Percentiles rank a stretch among this genome's conserved stretches.
Conservation (phyloP, 768 basidiomycete genomes). For the Cyathus striatus region DNA sequence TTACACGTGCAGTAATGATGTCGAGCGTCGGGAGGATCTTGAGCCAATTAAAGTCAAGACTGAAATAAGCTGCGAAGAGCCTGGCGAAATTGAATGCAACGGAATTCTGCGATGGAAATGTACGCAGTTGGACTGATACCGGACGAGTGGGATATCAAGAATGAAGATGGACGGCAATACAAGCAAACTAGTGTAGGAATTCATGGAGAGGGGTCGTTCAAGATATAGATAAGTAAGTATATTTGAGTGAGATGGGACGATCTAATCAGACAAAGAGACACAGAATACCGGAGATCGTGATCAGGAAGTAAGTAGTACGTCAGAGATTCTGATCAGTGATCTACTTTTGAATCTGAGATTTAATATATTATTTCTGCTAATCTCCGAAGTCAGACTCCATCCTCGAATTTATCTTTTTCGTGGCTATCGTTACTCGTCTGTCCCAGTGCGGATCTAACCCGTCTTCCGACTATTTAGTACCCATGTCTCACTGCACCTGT, state of each 20-base stretch:
- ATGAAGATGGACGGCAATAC: conserved; percentile 3
- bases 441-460: conserved; percentile 26
- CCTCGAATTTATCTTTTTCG: no score
- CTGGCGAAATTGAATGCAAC: background rate
- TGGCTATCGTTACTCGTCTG: conserved; percentile 8
- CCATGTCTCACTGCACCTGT: background rate
- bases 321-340: background rate
- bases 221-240: background rate
- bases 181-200: background rate
- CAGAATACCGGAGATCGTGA: no score
- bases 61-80: no score
- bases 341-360: background rate
- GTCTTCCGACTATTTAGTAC: conserved; percentile 6
- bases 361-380: background rate
- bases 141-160: conserved; percentile 2
- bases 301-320: background rate
- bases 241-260: no score
- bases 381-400: background rate
- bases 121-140: background rate
- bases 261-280: no score
- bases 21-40: conserved; percentile 4
- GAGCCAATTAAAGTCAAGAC: conserved; percentile 1
- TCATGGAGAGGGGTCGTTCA: background rate
- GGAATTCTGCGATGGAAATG: background rate
- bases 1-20: no score